phyloP scores from a whole-genome alignment of 176 grass and related monocot species.

The Microstegium vimineum region DNA sequence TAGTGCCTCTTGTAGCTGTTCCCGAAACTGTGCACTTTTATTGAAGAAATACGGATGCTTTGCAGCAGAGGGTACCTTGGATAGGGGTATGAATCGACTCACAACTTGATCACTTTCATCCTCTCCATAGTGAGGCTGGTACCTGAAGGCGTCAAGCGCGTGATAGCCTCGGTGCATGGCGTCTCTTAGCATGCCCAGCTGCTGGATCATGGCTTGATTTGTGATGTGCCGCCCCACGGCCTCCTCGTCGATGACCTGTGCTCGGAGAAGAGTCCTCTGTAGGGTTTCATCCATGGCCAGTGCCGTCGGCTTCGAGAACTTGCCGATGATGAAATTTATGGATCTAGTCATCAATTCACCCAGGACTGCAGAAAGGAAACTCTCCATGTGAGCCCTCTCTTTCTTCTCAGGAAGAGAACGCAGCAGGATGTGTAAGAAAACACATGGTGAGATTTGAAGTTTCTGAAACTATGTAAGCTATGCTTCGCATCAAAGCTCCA shows the following conservation, averaged over 20 bases:
- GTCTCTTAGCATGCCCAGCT: not conserved
- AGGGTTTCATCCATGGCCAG: not conserved
- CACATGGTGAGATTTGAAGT: too few relatives aligned
- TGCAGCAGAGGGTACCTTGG: not conserved
- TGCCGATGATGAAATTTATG: not conserved
- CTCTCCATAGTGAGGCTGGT: not conserved
- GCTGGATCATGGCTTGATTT: constrained; percentile 6
- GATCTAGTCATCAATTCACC: not conserved
- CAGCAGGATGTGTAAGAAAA: not conserved
- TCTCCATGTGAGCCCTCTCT: not conserved
- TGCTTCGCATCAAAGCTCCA: not conserved
- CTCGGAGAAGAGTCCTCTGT: not conserved
- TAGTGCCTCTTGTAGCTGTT: not conserved
- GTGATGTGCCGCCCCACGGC: not conserved
- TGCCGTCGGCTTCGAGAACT: not conserved
- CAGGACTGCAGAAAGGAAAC: not conserved
- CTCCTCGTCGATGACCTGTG: not conserved
- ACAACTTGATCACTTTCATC: not conserved
- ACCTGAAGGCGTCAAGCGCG: not conserved
- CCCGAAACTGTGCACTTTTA: not conserved
- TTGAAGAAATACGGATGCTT: not conserved
- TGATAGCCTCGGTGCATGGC: constrained; percentile 5
- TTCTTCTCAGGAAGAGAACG: not conserved
- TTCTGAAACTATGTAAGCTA: too few relatives aligned
- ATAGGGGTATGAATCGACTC: not conserved